Evolutionary conservation across 129 eudicot species (phyloP).

Genomic region (Arctium minus): DNA sequence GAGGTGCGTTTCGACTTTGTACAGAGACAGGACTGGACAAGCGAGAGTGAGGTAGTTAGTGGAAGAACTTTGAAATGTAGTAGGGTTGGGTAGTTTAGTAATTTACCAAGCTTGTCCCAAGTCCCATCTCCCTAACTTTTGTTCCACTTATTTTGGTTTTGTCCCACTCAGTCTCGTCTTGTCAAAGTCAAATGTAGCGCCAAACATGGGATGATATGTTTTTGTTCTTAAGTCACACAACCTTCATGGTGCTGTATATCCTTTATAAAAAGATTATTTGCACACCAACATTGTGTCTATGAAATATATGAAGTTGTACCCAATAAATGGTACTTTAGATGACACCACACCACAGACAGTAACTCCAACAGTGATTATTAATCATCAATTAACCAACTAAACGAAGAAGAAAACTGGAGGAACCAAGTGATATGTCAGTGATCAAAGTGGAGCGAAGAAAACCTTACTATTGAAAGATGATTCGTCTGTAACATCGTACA

Average conservation of each 20-base stretch:
- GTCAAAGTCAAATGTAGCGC: neutral
- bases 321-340: neutral
- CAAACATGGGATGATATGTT: neutral
- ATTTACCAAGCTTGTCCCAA: neutral
- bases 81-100: neutral
- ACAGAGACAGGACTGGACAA: neutral
- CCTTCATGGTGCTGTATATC: neutral
- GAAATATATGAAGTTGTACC: neutral
- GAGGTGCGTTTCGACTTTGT: too few species aligned
- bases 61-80: too few species aligned
- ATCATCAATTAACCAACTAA: neutral
- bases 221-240: neutral
- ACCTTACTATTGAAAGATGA: conserved; percentile 87
- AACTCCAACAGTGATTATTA: neutral
- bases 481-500: conserved; percentile 84
- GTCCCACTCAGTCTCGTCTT: too few species aligned
- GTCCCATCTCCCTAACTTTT: neutral
- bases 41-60: neutral
- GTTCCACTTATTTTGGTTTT: neutral
- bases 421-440: neutral
- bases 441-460: conserved; percentile 13
- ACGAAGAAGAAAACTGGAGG: neutral
- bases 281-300: neutral
- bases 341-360: neutral
- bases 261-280: neutral